phyloP scores from a whole-genome alignment of 2,329 filamentous ascomycete species.

The Blastomyces gilchristii region DNA sequence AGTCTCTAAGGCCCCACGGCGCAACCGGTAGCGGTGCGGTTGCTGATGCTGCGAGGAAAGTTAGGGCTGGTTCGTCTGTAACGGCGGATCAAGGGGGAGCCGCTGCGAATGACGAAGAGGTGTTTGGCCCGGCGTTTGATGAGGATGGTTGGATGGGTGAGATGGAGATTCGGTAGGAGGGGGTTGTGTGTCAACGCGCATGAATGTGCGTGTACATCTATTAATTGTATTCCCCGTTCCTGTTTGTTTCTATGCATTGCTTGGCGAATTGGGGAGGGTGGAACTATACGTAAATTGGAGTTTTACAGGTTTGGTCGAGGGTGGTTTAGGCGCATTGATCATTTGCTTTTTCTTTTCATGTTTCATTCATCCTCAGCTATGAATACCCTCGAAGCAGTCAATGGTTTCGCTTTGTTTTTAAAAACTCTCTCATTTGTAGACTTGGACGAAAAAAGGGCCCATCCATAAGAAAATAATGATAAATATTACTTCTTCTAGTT shows the following conservation, averaged over 20 bases:
- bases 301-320: background rate
- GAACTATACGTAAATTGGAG: background rate
- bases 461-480: background rate
- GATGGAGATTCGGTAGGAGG: constrained; percentile 35
- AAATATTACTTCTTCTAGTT: background rate
- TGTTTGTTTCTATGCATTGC: background rate
- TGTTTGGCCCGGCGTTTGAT: constrained; percentile 25
- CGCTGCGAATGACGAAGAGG: constrained; percentile 17
- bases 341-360: background rate
- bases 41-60: constrained; percentile 12
- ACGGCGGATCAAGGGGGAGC: constrained; percentile 1
- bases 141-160: constrained; percentile 43
- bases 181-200: background rate
- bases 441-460: background rate
- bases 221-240: background rate
- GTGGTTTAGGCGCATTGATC: background rate
- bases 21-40: constrained; percentile 3
- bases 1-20: constrained; percentile 20
- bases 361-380: background rate
- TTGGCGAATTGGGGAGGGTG: background rate
- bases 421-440: background rate
- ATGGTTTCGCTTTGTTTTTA: background rate
- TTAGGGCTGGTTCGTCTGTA: constrained; percentile 11
- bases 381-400: background rate
- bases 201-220: background rate